Evolutionary conservation across 1,139 yeast species (phyloP).

Genomic region (Magnusiomyces sp.): DNA sequence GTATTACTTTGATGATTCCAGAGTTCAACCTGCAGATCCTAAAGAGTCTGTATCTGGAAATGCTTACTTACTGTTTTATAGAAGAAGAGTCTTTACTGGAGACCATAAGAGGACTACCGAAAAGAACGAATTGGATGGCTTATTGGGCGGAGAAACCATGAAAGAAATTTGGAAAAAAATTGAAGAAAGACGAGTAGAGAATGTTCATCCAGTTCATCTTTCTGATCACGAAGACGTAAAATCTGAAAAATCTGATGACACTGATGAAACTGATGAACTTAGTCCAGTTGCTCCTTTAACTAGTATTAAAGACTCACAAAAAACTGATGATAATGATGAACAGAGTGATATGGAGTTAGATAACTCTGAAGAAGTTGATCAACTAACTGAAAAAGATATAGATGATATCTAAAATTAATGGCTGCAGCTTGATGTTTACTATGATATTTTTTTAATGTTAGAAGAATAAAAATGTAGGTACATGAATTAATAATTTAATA

Average conservation of each 20-base stretch:
- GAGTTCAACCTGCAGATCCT: constrained; percentile 55
- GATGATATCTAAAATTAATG: no score
- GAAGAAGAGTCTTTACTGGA: constrained; percentile 41
- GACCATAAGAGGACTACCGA: no score
- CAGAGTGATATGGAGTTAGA: no score
- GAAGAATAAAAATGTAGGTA: no score
- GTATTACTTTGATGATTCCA: constrained; percentile 87
- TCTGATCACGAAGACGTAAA: background rate
- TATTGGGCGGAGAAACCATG: constrained; percentile 30
- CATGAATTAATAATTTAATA: no score
- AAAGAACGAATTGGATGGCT: constrained; percentile 3
- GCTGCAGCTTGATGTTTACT: no score
- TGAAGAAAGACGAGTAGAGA: constrained; percentile 1
- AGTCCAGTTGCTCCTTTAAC: background rate
- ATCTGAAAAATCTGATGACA: background rate
- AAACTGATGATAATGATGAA: no score
- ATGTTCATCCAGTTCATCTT: background rate
- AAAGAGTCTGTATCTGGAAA: constrained; percentile 59
- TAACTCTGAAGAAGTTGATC: no score
- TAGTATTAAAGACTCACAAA: no score
- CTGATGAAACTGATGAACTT: background rate
- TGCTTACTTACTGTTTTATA: constrained; percentile 81
- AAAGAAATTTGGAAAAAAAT: constrained; percentile 26
- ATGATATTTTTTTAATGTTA: no score
- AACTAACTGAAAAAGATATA: no score